A percentile compares a stretch with the other conserved stretches of the same genome.
These are phyloP conservation scores for Acanthamoeba comandoni DNA, from an alignment of 208 protist species.

Conservation along the genomic window DNA sequence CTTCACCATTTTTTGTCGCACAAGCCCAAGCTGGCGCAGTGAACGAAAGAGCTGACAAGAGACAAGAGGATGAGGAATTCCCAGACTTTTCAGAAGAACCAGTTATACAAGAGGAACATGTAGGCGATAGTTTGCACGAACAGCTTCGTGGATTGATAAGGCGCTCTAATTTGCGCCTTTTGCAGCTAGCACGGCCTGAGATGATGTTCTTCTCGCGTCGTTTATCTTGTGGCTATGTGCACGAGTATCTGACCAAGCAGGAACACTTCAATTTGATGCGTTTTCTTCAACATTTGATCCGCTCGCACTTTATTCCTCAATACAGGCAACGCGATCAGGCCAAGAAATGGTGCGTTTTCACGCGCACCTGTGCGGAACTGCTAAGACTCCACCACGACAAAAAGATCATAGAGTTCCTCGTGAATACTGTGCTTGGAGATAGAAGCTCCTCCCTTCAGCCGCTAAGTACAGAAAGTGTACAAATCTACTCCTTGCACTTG, in stretches of 20 bases:
- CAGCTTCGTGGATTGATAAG: conserved; percentile 40
- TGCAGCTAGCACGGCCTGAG: conserved; percentile 77
- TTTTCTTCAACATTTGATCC: conserved; percentile 45
- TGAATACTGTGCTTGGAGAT: not conserved
- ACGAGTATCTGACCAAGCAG: conserved; percentile 70
- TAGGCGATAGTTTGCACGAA: conserved; percentile 2
- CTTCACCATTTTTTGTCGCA: not conserved
- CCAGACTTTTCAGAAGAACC: conserved; percentile 12
- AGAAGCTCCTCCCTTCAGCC: not conserved
- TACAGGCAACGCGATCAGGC: conserved; percentile 3
- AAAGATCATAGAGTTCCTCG: not conserved
- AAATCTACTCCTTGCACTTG: not conserved
- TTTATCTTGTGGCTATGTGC: conserved; percentile 71
- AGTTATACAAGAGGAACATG: not conserved
- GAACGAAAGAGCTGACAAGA: too few relatives aligned
- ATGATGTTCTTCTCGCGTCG: conserved; percentile 12
- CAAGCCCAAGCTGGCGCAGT: not conserved
- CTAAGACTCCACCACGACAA: conserved; percentile 33
- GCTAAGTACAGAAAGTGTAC: not conserved
- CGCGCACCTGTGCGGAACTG: conserved; percentile 41
- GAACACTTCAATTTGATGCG: conserved; percentile 77
- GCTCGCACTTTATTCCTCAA: not conserved
- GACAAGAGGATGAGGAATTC: conserved; percentile 6
- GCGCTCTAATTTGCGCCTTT: conserved; percentile 66
- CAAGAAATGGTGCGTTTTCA: conserved; percentile 64